A percentile compares a stretch with the other conserved stretches of the same genome.
These are phyloP conservation scores for Coniella vitis DNA, from an alignment of 2,329 filamentous ascomycete genomes.

Conservation along the genomic window DNA sequence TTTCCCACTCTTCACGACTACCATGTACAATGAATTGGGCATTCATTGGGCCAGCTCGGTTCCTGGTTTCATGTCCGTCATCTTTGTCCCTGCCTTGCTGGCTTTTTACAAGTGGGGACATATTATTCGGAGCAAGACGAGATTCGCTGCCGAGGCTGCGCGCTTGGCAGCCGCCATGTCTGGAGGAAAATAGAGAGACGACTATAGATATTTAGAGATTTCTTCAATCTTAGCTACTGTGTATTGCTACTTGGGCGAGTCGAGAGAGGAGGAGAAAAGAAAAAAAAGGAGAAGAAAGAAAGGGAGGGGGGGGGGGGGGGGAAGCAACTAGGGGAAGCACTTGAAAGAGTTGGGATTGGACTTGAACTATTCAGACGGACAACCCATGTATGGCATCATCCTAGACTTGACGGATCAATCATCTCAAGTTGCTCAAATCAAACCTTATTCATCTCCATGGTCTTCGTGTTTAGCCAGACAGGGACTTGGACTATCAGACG, in stretches of 20 bases:
- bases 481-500: no score
- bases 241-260: neutral
- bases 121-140: slow-evolving; percentile 45
- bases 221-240: neutral
- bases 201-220: neutral
- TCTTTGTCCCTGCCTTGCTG: slow-evolving; percentile 71
- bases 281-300: neutral
- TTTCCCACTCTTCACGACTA: slow-evolving; percentile 66
- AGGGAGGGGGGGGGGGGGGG: neutral
- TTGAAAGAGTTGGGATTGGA: no score
- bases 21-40: slow-evolving; percentile 62
- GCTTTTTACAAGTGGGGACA: slow-evolving; percentile 64
- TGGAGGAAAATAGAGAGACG: slow-evolving; percentile 6
- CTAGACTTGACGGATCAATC: no score
- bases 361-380: no score
- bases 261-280: no score
- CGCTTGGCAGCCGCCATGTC: slow-evolving; percentile 14
- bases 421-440: no score
- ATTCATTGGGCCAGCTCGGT: slow-evolving; percentile 76
- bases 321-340: neutral
- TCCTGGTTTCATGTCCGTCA: slow-evolving; percentile 64
- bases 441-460: no score
- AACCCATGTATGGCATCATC: no score
- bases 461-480: no score
- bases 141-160: slow-evolving; percentile 23